Percentiles rank a stretch among this genome's conserved stretches.
Evolutionary conservation across 1,139 yeast species (phyloP).

Genomic region (Pichia sp.): DNA sequence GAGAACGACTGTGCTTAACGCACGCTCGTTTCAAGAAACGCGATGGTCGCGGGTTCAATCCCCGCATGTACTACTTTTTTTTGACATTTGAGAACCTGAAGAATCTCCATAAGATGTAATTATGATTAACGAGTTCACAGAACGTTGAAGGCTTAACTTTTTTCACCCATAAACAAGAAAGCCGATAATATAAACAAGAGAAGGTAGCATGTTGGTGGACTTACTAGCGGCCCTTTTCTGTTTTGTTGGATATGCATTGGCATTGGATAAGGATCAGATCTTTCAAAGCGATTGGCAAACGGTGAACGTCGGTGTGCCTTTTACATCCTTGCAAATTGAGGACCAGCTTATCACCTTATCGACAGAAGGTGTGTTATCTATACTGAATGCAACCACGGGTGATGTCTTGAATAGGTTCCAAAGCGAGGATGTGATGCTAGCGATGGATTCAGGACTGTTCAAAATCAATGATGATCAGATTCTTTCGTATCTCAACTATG

Average conservation of each 20-base stretch:
- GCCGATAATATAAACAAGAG: too few species aligned
- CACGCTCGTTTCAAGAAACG: slow-evolving; percentile 30
- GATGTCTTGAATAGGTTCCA: slow-evolving; percentile 26
- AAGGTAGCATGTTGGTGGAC: slow-evolving; percentile 1
- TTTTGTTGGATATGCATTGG: not conserved
- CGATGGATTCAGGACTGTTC: slow-evolving; percentile 1
- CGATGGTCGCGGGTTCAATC: slow-evolving; percentile 34
- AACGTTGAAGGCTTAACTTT: too few species aligned
- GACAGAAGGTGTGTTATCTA: slow-evolving; percentile 24
- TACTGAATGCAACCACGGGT: slow-evolving; percentile 24
- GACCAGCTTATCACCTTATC: slow-evolving; percentile 22
- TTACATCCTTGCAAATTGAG: slow-evolving; percentile 15
- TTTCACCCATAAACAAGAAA: too few species aligned
- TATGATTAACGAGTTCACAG: too few species aligned
- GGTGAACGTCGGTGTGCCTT: slow-evolving; percentile 26
- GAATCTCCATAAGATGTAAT: too few species aligned
- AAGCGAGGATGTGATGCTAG: not conserved
- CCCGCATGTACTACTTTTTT: slow-evolving; percentile 29
- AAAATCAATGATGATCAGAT: not conserved
- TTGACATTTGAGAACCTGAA: too few species aligned
- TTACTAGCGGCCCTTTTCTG: not conserved
- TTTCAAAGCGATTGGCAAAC: slow-evolving; percentile 31
- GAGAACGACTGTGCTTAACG: slow-evolving; percentile 28
- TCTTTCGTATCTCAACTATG: slow-evolving; percentile 6
- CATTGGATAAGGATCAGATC: slow-evolving; percentile 26